Evolutionary conservation across 140 eudicot genomes (phyloP).

Genomic region (Bidens hawaiensis): DNA sequence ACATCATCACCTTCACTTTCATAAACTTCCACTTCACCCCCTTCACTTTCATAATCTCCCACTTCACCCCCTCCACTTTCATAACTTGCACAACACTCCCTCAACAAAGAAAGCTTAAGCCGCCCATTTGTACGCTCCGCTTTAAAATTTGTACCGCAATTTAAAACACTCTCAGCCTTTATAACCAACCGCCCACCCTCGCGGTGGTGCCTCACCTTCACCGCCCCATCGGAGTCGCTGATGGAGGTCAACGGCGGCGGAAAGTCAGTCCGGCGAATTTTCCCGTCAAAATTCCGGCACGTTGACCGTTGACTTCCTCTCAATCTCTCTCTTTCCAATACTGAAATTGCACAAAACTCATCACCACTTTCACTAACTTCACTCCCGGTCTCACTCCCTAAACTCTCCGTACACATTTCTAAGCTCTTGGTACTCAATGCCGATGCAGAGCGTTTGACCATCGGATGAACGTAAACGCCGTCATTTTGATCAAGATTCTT

Average conservation of each 20-base stretch:
- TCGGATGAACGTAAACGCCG: constrained; percentile 63
- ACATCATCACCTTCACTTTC: not conserved
- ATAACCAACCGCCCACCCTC: constrained; percentile 77
- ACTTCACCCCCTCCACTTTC: constrained; percentile 16
- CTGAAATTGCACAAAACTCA: constrained; percentile 23
- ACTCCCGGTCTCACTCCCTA: constrained; percentile 81
- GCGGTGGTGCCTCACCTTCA: constrained; percentile 57
- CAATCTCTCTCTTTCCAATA: constrained; percentile 22
- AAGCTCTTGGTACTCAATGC: constrained; percentile 63
- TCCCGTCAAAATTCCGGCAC: constrained; percentile 30
- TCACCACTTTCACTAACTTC: constrained; percentile 42
- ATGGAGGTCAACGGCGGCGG: constrained; percentile 89
- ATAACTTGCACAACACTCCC: constrained; percentile 15
- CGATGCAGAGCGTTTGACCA: constrained; percentile 42
- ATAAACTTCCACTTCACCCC: not conserved
- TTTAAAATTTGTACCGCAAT: constrained; percentile 39
- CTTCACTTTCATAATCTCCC: constrained; percentile 1
- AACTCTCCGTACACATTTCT: constrained; percentile 94
- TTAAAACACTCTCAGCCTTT: constrained; percentile 45
- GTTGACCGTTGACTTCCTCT: constrained; percentile 20
- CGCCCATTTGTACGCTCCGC: constrained; percentile 67
- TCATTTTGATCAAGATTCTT: constrained; percentile 14
- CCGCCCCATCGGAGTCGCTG: constrained; percentile 47
- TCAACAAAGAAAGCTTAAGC: constrained; percentile 51
- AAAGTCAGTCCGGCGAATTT: constrained; percentile 28